Base-by-base conservation (phyloP, 768 basidiomycete species). In the Leccinum fibrillosum region DNA sequence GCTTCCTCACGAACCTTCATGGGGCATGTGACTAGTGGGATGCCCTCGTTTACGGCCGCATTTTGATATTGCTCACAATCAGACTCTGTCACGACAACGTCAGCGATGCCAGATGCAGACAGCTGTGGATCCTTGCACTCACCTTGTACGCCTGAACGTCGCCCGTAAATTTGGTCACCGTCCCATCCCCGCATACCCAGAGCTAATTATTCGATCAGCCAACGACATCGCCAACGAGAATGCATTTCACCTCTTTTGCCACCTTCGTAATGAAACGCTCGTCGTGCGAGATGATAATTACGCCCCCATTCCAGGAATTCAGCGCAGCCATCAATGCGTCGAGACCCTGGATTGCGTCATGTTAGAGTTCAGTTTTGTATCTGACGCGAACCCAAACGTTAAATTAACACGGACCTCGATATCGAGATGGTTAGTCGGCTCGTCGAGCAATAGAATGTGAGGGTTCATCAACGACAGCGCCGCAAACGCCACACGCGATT, bases 361-460 rank as follows among this genome's bases (percentile, higher is more conserved):
- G n/a, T 65, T 21, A 60, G 32, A 39, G 17, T 39, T 39, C 17
- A 39, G 17, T 10, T 2, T 9, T 39, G 37, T 4, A 39, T 25
- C 12, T 9, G n/a, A 17, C 17, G 28, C 15, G 28, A 21, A 13
- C 12, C 37, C 8, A 39, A n/a, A 3, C 10, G 19, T 12, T n/a
- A 7, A 50, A 47, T 19, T 23, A 42, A n/a, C 13, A 60, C 62
- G 55, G 58, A 87, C 89, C 79, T 93, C 92, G 59, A 95, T 93
- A 89, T 96, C 94, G 69, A 95, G 78, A 75, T 96, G 95, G 80
- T 96, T 96, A 66, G 93, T 94, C 56, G 94, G 94, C 88, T 99
- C 97, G 73, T 99, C 97, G 54, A 99, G 82, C 62, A 98, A 76
- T 61, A 99, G 74, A 59, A 99, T 84, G 70, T 99, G 97, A 8